Conservation (phyloP, 768 basidiomycete species). For the Tremella fuciformis region DNA sequence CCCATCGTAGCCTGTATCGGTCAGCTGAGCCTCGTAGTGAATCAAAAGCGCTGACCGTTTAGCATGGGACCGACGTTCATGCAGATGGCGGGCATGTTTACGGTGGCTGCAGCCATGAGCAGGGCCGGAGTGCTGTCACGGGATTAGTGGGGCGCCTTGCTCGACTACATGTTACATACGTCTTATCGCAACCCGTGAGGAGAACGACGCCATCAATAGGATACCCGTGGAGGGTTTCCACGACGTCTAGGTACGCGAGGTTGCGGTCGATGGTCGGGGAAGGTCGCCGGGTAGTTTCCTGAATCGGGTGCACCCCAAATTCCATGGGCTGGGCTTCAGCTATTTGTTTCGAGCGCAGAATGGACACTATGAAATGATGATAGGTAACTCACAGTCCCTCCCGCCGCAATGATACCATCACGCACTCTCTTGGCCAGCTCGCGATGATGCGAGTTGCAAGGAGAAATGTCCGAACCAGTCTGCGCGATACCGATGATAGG, state of each 20-base stretch:
- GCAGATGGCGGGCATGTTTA: slow-evolving; percentile 48
- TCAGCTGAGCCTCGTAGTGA: neutral
- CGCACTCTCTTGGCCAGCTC: slow-evolving; percentile 49
- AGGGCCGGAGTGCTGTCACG: slow-evolving; percentile 45
- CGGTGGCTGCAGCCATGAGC: slow-evolving; percentile 49
- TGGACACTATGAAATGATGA: too few species aligned
- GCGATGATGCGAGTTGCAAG: slow-evolving; percentile 49
- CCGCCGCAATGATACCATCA: slow-evolving; percentile 50
- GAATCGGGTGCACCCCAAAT: slow-evolving; percentile 52
- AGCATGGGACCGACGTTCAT: slow-evolving; percentile 52
- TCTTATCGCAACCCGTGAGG: slow-evolving; percentile 46
- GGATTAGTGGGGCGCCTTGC: too few species aligned
- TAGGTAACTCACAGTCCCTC: too few species aligned
- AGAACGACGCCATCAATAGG: slow-evolving; percentile 52
- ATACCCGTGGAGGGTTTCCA: slow-evolving; percentile 49
- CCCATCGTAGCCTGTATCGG: slow-evolving; percentile 29
- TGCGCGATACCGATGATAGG: slow-evolving; percentile 49
- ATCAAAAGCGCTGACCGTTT: slow-evolving; percentile 30
- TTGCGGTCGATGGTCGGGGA: slow-evolving; percentile 50
- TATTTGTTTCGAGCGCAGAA: too few species aligned
- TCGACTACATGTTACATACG: slow-evolving; percentile 19
- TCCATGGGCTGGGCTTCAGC: too few species aligned
- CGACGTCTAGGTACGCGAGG: slow-evolving; percentile 45
- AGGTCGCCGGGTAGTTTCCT: slow-evolving; percentile 49
- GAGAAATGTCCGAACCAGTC: slow-evolving; percentile 48